Base-by-base conservation (phyloP, 2,329 filamentous ascomycete species). In the Mollisia scopiformis region DNA sequence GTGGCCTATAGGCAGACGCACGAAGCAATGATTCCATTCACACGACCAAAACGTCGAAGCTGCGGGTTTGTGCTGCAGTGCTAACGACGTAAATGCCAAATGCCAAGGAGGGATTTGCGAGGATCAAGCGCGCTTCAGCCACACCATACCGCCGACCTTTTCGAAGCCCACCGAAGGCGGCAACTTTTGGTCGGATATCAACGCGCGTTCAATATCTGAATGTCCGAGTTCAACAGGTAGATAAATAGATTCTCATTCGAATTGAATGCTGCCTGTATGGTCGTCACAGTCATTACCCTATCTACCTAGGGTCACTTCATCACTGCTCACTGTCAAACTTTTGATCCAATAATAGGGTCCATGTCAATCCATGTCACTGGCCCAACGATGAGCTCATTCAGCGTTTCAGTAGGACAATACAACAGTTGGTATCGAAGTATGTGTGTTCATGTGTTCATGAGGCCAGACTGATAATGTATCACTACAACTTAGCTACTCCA, bases 101-200 rank as follows among this genome's bases (percentile, higher is more conserved):
- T 39, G 54, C 52, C 55, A 57, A 62, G 58, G 52, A 21, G 43
- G 37, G 50, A 27, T 11, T 25, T 47, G 43, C 43, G 43, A 35
- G 31, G 62, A 16, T 55, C 55, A 39, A 63, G 55, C 62, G n/a
- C 54, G 49, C 62, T 47, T 58, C 55, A 61, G 63, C 60, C 63
- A 62, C 63, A 61, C 14, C 25, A 25, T 31, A 11, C 31, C 37
- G 33, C n/a, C n/a, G n/a, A n/a, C n/a, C n/a, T n/a, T n/a, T n/a
- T 51, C 49, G 49, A 58, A 55, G n/a, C 21, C 23, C 37, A 55
- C 14, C 47, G 55, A 55, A 58, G 37, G 53, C 41, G 57, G 57
- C 52, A 43, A 60, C 46, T 55, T 43, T 30, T 25, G 13, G 8
- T 14, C 31, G 39, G 46, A 39, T 41, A 25, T 41, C 46, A 60